These are phyloP conservation scores for Selaginella moellendorffii DNA, from an alignment of 75 land plant genomes.

Conservation along the genomic window DNA sequence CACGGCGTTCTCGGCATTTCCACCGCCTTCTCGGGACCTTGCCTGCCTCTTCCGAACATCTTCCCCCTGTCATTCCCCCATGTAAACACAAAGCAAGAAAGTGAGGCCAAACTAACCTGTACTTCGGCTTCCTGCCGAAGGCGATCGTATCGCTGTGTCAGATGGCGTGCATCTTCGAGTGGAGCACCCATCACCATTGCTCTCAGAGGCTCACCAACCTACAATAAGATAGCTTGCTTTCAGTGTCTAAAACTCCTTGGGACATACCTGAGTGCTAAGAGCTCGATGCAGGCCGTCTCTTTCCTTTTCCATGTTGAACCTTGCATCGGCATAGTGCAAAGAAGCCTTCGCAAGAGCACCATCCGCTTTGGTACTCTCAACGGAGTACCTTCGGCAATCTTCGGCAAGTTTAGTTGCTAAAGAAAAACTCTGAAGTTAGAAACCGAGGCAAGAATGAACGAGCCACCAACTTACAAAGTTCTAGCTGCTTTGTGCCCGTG, in stretches of 20 bases:
- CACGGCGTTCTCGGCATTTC: slow-evolving; percentile 31
- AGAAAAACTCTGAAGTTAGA: neutral
- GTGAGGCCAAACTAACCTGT: slow-evolving; percentile 13
- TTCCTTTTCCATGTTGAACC: slow-evolving; percentile 50
- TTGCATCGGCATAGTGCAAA: slow-evolving; percentile 39
- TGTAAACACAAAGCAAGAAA: neutral
- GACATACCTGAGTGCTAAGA: slow-evolving; percentile 52
- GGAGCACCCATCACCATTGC: slow-evolving; percentile 43
- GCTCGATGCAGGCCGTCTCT: slow-evolving; percentile 46
- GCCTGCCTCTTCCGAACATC: slow-evolving; percentile 25
- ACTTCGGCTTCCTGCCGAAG: slow-evolving; percentile 36
- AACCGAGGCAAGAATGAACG: neutral
- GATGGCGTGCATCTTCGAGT: slow-evolving; percentile 32
- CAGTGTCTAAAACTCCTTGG: neutral
- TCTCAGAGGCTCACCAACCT: slow-evolving; percentile 33
- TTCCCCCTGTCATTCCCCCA: slow-evolving; percentile 34
- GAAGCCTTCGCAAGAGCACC: slow-evolving; percentile 54
- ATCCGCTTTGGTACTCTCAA: slow-evolving; percentile 31
- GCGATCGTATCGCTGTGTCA: slow-evolving; percentile 29
- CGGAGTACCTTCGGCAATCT: slow-evolving; percentile 71
- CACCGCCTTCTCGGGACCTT: slow-evolving; percentile 40
- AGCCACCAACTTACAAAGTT: slow-evolving; percentile 35
- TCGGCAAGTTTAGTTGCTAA: slow-evolving; percentile 60
- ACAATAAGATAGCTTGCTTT: too few relatives aligned
- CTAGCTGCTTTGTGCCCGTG: slow-evolving; percentile 62